A percentile compares a stretch with the other conserved stretches of the same genome.
Evolutionary conservation across 106 monocot species (phyloP).

Genomic region (Amphibolis antarctica): DNA sequence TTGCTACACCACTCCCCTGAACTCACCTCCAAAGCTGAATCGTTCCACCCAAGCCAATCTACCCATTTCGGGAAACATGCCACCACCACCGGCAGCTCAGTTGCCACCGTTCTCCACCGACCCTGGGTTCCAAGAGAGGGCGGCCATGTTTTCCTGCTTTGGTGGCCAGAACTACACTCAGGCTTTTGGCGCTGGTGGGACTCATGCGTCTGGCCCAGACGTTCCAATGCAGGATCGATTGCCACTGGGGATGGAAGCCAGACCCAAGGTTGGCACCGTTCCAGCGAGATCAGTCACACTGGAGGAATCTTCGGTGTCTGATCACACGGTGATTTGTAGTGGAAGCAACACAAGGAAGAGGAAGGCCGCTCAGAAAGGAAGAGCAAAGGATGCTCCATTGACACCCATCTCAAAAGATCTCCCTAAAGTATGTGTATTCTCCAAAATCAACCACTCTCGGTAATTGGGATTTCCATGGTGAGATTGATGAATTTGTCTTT

Average conservation of each 20-base stretch:
- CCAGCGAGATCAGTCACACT: background rate
- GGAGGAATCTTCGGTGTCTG: conserved; percentile 8
- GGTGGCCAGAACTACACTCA: background rate
- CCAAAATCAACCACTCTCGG: background rate
- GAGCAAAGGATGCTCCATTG: conserved; percentile 6
- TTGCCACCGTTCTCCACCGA: conserved; percentile 6
- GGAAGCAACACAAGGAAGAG: conserved; percentile 20
- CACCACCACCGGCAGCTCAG: conserved; percentile 1
- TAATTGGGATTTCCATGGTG: background rate
- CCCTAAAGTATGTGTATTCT: conserved; percentile 10
- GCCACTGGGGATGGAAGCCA: conserved; percentile 5
- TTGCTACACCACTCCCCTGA: conserved; percentile 24
- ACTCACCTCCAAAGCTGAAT: conserved; percentile 21
- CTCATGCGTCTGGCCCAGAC: background rate
- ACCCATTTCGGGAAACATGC: background rate
- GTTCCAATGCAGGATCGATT: conserved; percentile 2
- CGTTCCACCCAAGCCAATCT: conserved; percentile 5
- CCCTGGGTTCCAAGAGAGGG: conserved; percentile 18
- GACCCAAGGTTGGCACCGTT: background rate
- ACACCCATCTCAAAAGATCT: conserved; percentile 5
- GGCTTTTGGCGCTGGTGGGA: background rate
- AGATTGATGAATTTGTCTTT: background rate
- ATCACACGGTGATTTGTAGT: background rate
- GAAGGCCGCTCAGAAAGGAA: conserved; percentile 16
- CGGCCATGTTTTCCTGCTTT: conserved; percentile 21